A percentile compares a stretch with the other conserved stretches of the same genome.
phyloP scores from a whole-genome alignment of 768 basidiomycete species.

The Kwoniella mangroviensis region DNA sequence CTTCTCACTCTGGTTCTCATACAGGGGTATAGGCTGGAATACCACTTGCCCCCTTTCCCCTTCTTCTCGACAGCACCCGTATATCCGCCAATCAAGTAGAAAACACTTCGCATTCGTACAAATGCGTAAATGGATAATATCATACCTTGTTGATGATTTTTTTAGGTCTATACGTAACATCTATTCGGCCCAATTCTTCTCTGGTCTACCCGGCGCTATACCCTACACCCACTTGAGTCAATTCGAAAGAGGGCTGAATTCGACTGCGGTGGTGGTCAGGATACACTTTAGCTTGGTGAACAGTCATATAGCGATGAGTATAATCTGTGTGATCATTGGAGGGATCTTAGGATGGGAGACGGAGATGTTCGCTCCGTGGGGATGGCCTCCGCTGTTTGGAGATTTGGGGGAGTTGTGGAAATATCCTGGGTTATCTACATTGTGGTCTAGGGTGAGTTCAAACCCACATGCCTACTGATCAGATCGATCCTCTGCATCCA shows the following conservation, averaged over 20 bases:
- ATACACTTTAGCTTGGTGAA: conserved; percentile 23
- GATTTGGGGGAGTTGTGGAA: conserved; percentile 36
- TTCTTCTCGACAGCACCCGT: conserved; percentile 28
- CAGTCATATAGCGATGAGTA: neutral
- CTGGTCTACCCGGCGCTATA: neutral
- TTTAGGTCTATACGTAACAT: conserved; percentile 29
- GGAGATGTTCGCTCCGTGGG: conserved; percentile 45
- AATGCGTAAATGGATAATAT: conserved; percentile 1
- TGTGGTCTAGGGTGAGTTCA: conserved; percentile 42
- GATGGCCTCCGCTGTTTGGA: conserved; percentile 46
- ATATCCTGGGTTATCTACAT: conserved; percentile 37
- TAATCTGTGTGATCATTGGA: conserved; percentile 16
- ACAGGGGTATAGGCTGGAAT: conserved; percentile 39
- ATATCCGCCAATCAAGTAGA: conserved; percentile 29
- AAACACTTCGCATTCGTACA: conserved; percentile 22
- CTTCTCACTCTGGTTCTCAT: conserved; percentile 31
- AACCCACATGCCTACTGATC: too few species aligned
- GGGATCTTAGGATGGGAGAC: conserved; percentile 42
- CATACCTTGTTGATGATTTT: conserved; percentile 29
- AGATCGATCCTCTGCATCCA: too few species aligned
- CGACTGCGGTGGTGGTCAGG: conserved; percentile 22
- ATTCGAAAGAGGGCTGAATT: conserved; percentile 29
- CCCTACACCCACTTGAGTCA: conserved; percentile 21
- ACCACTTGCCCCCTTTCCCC: conserved; percentile 21
- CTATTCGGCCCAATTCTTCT: conserved; percentile 33